These are phyloP conservation scores for Aleurites moluccanus DNA, from an alignment of 441 rosid genomes.

Conservation along the genomic window DNA sequence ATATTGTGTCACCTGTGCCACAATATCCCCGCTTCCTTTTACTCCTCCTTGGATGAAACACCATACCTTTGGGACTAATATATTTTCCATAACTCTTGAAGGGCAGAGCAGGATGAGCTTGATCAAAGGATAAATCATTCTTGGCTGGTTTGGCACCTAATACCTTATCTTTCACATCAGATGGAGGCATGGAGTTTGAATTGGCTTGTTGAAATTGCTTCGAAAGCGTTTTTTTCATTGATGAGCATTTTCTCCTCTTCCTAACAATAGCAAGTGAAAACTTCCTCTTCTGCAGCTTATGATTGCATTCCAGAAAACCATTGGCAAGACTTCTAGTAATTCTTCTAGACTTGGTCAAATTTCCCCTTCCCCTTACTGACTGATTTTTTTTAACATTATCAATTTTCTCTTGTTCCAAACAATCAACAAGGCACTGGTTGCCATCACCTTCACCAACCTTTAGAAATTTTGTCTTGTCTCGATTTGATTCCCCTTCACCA, in stretches of 20 bases:
- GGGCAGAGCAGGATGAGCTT: neutral
- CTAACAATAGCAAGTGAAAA: conserved; percentile 17
- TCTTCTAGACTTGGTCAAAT: conserved; percentile 14
- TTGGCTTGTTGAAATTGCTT: conserved; percentile 14
- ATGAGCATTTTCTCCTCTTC: conserved; percentile 24
- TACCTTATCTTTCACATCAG: conserved; percentile 10
- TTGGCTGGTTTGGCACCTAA: neutral
- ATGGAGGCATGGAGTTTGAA: conserved; percentile 16
- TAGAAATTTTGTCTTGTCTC: conserved; percentile 12
- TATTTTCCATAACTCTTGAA: conserved; percentile 13
- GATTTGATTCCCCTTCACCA: conserved; percentile 15
- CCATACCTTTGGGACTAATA: conserved; percentile 31
- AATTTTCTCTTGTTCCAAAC: conserved; percentile 18
- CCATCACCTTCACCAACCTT: neutral
- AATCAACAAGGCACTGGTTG: conserved; percentile 14
- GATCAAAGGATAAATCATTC: neutral
- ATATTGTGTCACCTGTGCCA: conserved; percentile 33
- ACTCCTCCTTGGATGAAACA: conserved; percentile 35
- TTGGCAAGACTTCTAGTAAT: conserved; percentile 1
- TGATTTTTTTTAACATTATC: neutral
- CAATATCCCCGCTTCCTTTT: conserved; percentile 31
- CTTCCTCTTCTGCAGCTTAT: conserved; percentile 11
- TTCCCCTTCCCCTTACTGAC: neutral
- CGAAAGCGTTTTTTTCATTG: neutral
- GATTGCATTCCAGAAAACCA: neutral